Evolutionary conservation across 1,284 basidiomycete species (phyloP), one percentile per base, ranked within the genome.

Genomic region (Ustilago trichophora): DNA sequence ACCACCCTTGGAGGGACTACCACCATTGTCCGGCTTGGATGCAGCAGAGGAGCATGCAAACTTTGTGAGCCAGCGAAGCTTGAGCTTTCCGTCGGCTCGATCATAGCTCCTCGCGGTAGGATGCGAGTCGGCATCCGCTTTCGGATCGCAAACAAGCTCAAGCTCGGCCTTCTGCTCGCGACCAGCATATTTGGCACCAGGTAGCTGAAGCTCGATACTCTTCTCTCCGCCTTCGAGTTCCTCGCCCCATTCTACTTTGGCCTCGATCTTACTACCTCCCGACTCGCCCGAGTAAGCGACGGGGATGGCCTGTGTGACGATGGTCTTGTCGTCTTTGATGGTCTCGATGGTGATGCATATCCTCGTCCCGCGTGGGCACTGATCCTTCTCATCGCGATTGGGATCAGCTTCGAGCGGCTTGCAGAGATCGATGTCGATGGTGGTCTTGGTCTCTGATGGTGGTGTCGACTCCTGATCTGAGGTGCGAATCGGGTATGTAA

Each of bases 341-440:
- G 47, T 55, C 18, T 66, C 62, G 42, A 71, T 71, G 40, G 58
- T 62, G 47, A 71, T 71, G 54, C 68, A 71, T 40, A 71, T 66
- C 42, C 68, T 60, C 7, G 68, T 71, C 37, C 68, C 68, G 12
- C 57, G 53, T 16, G 68, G 68, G 29, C 68, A 71, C 45, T 71
- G 68, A 34, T 71, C 68, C 40, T 53, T 62, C 27, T 58, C 62
- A 25, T 60, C 45, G 16, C 50, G 57, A 13, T 54, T 36, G 0
- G 57, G 33, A 15, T 71, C 51, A 2, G 55, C 49, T 4, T 48
- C 54, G 16, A 71, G 58, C 29, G 62, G 63, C 29, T 71, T 66
- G 48, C 68, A 71, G 6, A 71, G 55, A 22, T 71, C 63, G 16
- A 71, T 71, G 32, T 63, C 58, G 54, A 71, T 66, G 1, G 58